A percentile compares a stretch with the other conserved stretches of the same genome.
phyloP scores from a whole-genome alignment of 306 rosid genomes.

The Prunus fruticosa region DNA sequence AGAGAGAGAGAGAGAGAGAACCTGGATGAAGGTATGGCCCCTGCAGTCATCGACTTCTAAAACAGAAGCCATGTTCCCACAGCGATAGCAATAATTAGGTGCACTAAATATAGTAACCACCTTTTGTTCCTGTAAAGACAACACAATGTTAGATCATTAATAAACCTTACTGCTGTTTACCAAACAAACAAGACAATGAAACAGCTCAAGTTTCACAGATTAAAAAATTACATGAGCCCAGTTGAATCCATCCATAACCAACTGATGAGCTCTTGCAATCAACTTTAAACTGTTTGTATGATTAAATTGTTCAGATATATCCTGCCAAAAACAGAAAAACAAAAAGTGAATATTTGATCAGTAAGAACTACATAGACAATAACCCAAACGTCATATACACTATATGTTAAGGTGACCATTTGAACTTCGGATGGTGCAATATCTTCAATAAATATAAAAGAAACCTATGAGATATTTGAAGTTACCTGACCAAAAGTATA shows the following conservation, averaged over 20 bases:
- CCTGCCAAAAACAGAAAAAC: conserved; percentile 43
- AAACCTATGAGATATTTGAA: conserved; percentile 6
- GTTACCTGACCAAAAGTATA: conserved; percentile 98
- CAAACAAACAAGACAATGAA: conserved; percentile 18
- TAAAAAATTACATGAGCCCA: conserved; percentile 90
- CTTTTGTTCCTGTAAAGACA: conserved; percentile 89
- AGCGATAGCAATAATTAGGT: conserved; percentile 97
- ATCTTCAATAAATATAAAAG: not conserved
- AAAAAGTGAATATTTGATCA: conserved; percentile 9
- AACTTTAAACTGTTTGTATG: conserved; percentile 87
- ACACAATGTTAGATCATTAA: conserved; percentile 22
- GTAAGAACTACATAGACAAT: not conserved
- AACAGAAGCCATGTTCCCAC: conserved; percentile 99
- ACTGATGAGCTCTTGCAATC: conserved; percentile 99
- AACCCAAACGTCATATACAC: not conserved
- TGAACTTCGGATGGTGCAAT: not conserved
- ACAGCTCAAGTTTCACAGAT: conserved; percentile 1
- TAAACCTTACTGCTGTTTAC: conserved; percentile 1
- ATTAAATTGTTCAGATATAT: conserved; percentile 97
- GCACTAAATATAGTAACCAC: conserved; percentile 99
- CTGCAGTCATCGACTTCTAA: conserved; percentile 97
- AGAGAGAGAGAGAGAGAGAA: conserved; percentile 23
- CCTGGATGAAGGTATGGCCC: conserved; percentile 97
- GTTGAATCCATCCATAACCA: conserved; percentile 99
- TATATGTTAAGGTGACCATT: not conserved